phyloP scores from a whole-genome alignment of 1,284 basidiomycete species.

The Trichosporon sp. region DNA sequence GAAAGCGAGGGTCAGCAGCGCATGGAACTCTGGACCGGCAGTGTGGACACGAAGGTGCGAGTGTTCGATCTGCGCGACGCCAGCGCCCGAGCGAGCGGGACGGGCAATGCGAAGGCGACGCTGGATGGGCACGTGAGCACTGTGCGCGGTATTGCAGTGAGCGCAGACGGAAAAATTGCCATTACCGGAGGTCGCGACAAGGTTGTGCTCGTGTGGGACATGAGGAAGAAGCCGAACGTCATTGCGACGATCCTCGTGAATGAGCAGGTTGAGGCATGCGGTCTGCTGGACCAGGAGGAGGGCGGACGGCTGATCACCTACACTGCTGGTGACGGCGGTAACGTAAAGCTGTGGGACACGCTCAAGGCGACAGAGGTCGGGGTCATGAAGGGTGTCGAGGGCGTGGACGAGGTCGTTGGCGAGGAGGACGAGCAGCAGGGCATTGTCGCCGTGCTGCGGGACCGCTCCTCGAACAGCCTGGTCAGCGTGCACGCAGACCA shows the following conservation, averaged over 20 bases:
- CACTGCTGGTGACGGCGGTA: conserved; percentile 83
- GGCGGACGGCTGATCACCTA: conserved; percentile 59
- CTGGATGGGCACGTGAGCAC: conserved; percentile 89
- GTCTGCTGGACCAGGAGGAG: conserved; percentile 52
- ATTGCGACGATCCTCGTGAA: conserved; percentile 79
- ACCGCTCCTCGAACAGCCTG: conserved; percentile 60
- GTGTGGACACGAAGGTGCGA: conserved; percentile 80
- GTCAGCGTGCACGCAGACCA: conserved; percentile 93
- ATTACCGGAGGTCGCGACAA: conserved; percentile 85
- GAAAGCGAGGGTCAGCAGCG: conserved; percentile 45
- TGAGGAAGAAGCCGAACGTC: conserved; percentile 53
- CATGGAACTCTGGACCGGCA: conserved; percentile 82
- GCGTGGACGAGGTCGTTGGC: conserved; percentile 52
- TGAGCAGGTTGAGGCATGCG: conserved; percentile 81
- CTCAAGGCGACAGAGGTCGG: conserved; percentile 60
- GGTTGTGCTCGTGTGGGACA: conserved; percentile 83
- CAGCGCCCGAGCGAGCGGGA: conserved; percentile 52
- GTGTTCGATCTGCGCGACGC: conserved; percentile 75
- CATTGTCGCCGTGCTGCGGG: conserved; percentile 50
- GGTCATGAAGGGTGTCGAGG: conserved; percentile 51
- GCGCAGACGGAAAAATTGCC: conserved; percentile 76
- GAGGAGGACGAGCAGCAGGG: conserved; percentile 64
- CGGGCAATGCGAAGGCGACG: conserved; percentile 62
- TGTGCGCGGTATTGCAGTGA: conserved; percentile 77
- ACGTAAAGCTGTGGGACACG: conserved; percentile 76